Percentiles rank a stretch among this genome's conserved stretches.
These are phyloP conservation scores for Candolleomyces aberdarensis DNA, from an alignment of 768 basidiomycete species.

Conservation along the genomic window DNA sequence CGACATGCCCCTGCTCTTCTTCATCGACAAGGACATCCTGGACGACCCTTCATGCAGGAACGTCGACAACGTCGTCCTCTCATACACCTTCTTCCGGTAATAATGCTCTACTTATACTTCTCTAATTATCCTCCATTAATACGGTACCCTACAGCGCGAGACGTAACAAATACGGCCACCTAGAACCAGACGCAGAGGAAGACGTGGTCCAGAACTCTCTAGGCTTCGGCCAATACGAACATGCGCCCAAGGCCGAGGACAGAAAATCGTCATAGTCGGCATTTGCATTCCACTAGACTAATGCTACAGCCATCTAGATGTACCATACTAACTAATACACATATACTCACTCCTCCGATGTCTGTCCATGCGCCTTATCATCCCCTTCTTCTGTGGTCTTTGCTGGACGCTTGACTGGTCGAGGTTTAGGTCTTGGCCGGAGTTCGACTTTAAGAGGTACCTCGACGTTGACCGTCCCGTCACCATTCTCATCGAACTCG, in stretches of 20 bases:
- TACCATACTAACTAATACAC: not conserved
- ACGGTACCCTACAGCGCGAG: constrained; percentile 57
- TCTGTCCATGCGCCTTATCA: not conserved
- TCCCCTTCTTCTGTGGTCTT: not conserved
- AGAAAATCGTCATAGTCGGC: constrained; percentile 4
- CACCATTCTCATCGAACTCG: constrained; percentile 5
- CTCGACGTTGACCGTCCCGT: constrained; percentile 9
- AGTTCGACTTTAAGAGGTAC: constrained; percentile 28
- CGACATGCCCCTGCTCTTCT: constrained; percentile 97
- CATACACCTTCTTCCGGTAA: constrained; percentile 97
- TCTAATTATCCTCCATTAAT: not conserved
- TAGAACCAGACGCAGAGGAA: constrained; percentile 88
- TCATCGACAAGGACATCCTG: constrained; percentile 95
- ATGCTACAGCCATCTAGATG: not conserved
- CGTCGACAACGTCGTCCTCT: constrained; percentile 88
- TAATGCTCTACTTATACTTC: constrained; percentile 17
- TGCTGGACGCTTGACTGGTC: constrained; percentile 6
- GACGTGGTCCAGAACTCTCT: constrained; percentile 76
- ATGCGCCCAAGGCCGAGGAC: constrained; percentile 37
- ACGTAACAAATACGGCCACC: constrained; percentile 77
- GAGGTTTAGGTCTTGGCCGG: constrained; percentile 40
- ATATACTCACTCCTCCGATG: not conserved
- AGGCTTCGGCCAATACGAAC: constrained; percentile 68
- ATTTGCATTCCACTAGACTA: not conserved
- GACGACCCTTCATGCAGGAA: constrained; percentile 88